Evolutionary conservation across 2,329 filamentous ascomycete species (phyloP).

Genomic region (Monosporascus ibericus): DNA sequence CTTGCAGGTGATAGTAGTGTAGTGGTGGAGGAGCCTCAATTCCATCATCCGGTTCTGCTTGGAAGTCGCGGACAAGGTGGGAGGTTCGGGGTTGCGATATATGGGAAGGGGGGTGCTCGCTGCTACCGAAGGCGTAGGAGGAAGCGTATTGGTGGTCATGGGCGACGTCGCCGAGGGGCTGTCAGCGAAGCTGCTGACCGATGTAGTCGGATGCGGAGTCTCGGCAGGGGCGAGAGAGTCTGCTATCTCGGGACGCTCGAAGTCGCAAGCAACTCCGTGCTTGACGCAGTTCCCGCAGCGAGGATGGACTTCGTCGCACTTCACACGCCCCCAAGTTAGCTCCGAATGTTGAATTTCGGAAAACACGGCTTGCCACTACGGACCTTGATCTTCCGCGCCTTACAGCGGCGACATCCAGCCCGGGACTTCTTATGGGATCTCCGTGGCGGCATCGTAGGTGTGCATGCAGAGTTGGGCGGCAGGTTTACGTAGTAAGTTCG

Average conservation of each 20-base stretch:
- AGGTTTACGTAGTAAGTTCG: neutral
- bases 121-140: conserved; percentile 16
- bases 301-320: conserved; percentile 63
- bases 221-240: conserved; percentile 36
- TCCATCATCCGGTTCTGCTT: conserved; percentile 47
- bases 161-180: conserved; percentile 14
- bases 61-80: conserved; percentile 29
- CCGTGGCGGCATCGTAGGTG: conserved; percentile 52
- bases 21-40: conserved; percentile 59
- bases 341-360: neutral
- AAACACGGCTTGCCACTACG: neutral
- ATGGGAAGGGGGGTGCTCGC: conserved; percentile 27
- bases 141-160: conserved; percentile 12
- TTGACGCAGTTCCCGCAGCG: conserved; percentile 61
- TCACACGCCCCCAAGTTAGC: neutral
- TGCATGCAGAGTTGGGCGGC: neutral
- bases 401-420: conserved; percentile 60
- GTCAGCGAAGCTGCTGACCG: conserved; percentile 20
- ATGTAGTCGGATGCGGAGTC: conserved; percentile 24
- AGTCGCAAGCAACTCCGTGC: conserved; percentile 61
- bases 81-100: conserved; percentile 28
- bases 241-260: conserved; percentile 46
- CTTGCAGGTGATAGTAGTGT: conserved; percentile 53
- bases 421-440: conserved; percentile 66
- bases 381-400: conserved; percentile 65